phyloP scores from a whole-genome alignment of 371 early-diverging fungal species.

The Nematocida homosporus region DNA sequence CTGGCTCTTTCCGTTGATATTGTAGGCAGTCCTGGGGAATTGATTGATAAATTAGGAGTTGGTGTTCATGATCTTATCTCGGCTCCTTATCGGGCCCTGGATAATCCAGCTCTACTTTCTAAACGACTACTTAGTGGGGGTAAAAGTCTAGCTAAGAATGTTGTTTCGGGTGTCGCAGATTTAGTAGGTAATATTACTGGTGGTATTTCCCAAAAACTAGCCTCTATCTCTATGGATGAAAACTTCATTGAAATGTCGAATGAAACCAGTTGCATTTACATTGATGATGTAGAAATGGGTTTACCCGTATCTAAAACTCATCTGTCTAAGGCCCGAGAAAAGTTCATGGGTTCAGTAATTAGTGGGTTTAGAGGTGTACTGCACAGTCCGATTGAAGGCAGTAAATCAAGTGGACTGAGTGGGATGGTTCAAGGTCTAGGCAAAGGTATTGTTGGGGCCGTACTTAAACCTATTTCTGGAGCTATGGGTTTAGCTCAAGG shows the following conservation, averaged over 20 bases:
- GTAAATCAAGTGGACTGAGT: conserved; percentile 40
- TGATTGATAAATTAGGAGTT: conserved; percentile 45
- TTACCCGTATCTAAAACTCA: conserved; percentile 38
- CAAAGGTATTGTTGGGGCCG: conserved; percentile 46
- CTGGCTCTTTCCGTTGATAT: conserved; percentile 46
- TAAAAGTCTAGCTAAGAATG: conserved; percentile 50
- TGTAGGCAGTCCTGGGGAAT: conserved; percentile 47
- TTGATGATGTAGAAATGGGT: conserved; percentile 30
- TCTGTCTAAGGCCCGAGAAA: conserved; percentile 50
- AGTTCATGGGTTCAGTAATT: conserved; percentile 53
- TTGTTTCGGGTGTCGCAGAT: conserved; percentile 44
- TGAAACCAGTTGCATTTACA: conserved; percentile 47
- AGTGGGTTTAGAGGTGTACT: conserved; percentile 51
- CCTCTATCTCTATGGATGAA: conserved; percentile 54
- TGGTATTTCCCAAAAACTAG: conserved; percentile 45
- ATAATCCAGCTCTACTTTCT: conserved; percentile 49
- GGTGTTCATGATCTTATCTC: conserved; percentile 54
- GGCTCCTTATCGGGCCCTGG: conserved; percentile 44
- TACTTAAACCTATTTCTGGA: conserved; percentile 52
- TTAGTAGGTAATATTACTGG: conserved; percentile 48
- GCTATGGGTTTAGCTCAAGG: conserved; percentile 46
- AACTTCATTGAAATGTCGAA: conserved; percentile 19
- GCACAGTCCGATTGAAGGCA: conserved; percentile 50
- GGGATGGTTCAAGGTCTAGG: conserved; percentile 55
- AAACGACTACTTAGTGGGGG: conserved; percentile 45